A percentile compares a stretch with the other conserved stretches of the same genome.
phyloP scores from a whole-genome alignment of 331 rosid genomes.

The Prunus yedoensis region DNA sequence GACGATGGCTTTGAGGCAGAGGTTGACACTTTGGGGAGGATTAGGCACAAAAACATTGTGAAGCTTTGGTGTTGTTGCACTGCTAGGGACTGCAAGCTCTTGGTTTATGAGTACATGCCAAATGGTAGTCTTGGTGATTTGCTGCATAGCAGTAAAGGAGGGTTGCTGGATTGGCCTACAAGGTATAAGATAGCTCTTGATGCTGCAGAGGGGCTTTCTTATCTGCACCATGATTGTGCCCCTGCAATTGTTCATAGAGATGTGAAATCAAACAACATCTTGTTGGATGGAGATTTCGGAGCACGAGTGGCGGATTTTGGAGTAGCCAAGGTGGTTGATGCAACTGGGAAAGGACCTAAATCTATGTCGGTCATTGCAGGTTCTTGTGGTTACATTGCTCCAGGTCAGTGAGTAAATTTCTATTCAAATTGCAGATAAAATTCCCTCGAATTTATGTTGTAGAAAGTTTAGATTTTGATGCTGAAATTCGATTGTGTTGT shows the following conservation, averaged over 20 bases:
- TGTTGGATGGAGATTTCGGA: constrained; percentile 76
- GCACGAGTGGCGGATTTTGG: constrained; percentile 95
- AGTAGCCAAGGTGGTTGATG: constrained; percentile 74
- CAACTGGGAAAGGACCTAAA: constrained; percentile 51
- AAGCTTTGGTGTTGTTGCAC: constrained; percentile 96
- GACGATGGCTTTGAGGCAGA: constrained; percentile 79
- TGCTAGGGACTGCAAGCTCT: constrained; percentile 71
- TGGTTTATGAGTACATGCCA: constrained; percentile 94
- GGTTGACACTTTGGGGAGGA: constrained; percentile 81
- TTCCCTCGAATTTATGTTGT: not conserved
- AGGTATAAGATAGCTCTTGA: constrained; percentile 82
- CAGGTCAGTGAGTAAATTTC: constrained; percentile 48
- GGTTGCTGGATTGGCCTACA: constrained; percentile 84
- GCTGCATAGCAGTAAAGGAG: constrained; percentile 78
- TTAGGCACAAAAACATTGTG: constrained; percentile 93
- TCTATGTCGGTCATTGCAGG: constrained; percentile 94
- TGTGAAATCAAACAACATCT: constrained; percentile 83
- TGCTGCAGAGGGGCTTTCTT: constrained; percentile 93
- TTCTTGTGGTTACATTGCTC: constrained; percentile 95
- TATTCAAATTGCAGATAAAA: not conserved
- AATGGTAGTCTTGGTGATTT: constrained; percentile 89
- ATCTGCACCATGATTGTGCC: constrained; percentile 92
- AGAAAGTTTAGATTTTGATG: not conserved
- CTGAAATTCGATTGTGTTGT: not conserved
- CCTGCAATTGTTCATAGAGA: constrained; percentile 94